Evolutionary conservation across 2,329 filamentous ascomycete species (phyloP).

Genomic region (Aspergillus fructus): DNA sequence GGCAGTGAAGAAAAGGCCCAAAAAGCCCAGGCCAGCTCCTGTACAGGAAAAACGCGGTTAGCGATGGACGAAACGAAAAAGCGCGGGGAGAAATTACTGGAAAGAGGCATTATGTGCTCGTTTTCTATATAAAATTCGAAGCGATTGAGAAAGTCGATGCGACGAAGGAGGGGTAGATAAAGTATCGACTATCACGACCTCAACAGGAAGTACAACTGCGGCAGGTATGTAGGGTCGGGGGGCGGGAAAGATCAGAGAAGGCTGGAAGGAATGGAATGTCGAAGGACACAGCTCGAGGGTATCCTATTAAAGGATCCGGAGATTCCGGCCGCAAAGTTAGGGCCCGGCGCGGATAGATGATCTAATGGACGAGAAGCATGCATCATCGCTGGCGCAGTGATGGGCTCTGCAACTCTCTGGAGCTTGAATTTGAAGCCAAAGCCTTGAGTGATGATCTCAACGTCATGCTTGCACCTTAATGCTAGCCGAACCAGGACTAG

Average conservation of each 20-base stretch:
- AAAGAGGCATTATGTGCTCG: constrained; percentile 23
- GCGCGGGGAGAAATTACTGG: constrained; percentile 29
- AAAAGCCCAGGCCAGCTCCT: constrained; percentile 57
- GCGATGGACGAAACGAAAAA: background rate
- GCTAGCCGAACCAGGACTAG: constrained; percentile 26
- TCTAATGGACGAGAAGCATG: constrained; percentile 25
- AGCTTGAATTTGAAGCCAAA: constrained; percentile 3
- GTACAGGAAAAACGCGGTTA: constrained; percentile 8
- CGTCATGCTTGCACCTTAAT: constrained; percentile 33
- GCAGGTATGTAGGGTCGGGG: background rate
- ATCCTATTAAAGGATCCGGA: constrained; percentile 24
- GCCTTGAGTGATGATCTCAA: constrained; percentile 25
- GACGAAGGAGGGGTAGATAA: background rate
- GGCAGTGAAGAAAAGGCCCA: constrained; percentile 62
- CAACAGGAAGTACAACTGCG: background rate
- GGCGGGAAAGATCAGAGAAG: constrained; percentile 2
- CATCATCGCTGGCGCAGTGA: constrained; percentile 13
- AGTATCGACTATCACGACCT: constrained; percentile 10
- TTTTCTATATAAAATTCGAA: constrained; percentile 1
- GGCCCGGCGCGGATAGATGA: constrained; percentile 21
- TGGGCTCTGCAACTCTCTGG: background rate
- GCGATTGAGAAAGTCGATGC: background rate
- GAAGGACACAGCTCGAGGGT: constrained; percentile 2
- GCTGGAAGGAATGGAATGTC: constrained; percentile 7
- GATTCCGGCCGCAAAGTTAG: constrained; percentile 18